Base-by-base conservation (phyloP, 306 rosid species). In the Lupinus albus region DNA sequence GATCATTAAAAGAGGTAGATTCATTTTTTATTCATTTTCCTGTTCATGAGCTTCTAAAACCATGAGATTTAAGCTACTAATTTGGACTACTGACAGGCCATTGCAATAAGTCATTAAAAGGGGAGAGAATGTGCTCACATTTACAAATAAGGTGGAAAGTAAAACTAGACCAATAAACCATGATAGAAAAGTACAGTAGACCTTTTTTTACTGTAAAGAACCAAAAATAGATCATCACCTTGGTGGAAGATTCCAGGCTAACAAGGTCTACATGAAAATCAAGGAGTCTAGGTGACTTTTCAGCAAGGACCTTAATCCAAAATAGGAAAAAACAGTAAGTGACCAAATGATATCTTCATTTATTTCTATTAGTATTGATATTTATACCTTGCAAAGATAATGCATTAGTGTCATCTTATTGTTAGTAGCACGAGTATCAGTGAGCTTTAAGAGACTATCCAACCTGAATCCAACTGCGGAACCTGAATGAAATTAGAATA, bases 381-480 rank as follows among this genome's bases (percentile, higher is more conserved):
- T 57, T 13, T 74, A 16, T 80, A 94, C 97, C 97, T 91, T 91
- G 82, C 99, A 94, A 60, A 94, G 99, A 84, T 88, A 94, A 84
- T 94, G 96, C 97, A 94, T 91, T 38, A 94, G 88, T 64, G 97
- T 94, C 97, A 94, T 88, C 84, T 79, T 88, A 80, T 75, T 85
- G 82, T 76, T 94, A 55, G 91, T 47, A 68, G 99, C 95, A 46
- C 99, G 96, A n/a, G 99, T 94, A 76, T 94, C 99, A 12, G 85
- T 65, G 58, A 94, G 99, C 85, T 94, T 94, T 78, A 80, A 84
- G 64, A 94, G 97, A 78, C 99, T 91, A 70, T 94, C 99, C 78
- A 94, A 86, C 87, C 89, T 91, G 83, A 94, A 94, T 63, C 99
- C 99, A 85, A 94, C 70, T 64, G 99, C 97, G 63, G 99, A 61